Evolutionary conservation across 768 basidiomycete species (phyloP), one percentile per base, ranked within the genome.

Genomic region (Lactarius trivialis): DNA sequence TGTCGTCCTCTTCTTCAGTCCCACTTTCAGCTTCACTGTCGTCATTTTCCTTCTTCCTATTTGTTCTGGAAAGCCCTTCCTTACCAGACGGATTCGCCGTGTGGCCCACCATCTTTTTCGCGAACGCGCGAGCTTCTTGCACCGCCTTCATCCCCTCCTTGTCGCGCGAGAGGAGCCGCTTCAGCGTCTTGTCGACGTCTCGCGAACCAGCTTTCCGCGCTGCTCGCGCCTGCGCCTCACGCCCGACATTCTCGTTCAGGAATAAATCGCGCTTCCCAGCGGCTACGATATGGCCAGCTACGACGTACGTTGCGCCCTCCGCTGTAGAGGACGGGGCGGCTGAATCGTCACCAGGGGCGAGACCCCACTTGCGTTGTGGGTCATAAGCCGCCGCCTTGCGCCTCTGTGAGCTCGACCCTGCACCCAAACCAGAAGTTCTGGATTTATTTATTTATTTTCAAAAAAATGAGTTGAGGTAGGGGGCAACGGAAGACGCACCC

Each of bases 191-290:
- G 59, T 94, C 93, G 2, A 82, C 78, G 53, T 86, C 82, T 60
- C 80, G 79, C 9, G 78, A 79, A 19, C 79, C 79, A 14, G 82
- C 65, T 70, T 80, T 80, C 50, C 92, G 81, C 65, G 84, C 84
- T 6, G 88, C 84, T 68, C 80, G 88, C 21, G 88, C 88, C 68
- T 93, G 89, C 2, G 87, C 86, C 58, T 88, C 88, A 19, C 93
- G 78, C 0, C 93, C 93, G 41, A 94, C 77, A 60, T 77, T 84
- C 73, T 96, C 94, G 0, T 79, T 71, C 3, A 85, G 70, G 64
- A 82, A 86, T 67, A 88, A 68, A 78, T 76, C 52, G 67, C 73
- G 30, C 70, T 61, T 33, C 69, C 70, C 2, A 75, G 80, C 82
- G 34, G 81, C 78, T 11, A 93, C 79, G 57, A 92, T 77, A 61